Evolutionary conservation across 2,329 filamentous ascomycete genomes (phyloP).

Genomic region (Diplocarpon rosae): DNA sequence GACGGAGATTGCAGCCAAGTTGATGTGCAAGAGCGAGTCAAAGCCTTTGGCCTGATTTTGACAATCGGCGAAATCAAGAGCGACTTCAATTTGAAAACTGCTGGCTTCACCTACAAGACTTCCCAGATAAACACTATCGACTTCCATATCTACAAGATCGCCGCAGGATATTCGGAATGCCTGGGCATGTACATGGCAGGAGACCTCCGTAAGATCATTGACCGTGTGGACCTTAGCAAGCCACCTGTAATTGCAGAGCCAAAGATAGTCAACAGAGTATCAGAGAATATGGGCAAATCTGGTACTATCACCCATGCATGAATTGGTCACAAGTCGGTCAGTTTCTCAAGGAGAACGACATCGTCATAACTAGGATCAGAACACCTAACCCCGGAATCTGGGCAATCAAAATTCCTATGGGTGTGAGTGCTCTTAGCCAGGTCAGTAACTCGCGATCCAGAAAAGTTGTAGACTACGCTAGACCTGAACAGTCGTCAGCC

Average conservation of each 20-base stretch:
- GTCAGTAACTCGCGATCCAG: constrained; percentile 36
- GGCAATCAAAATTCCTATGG: constrained; percentile 67
- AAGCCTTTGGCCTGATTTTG: constrained; percentile 60
- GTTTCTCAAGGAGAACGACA: constrained; percentile 61
- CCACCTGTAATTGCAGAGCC: constrained; percentile 46
- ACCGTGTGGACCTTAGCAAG: constrained; percentile 44
- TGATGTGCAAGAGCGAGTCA: constrained; percentile 51
- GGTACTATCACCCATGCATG: constrained; percentile 54
- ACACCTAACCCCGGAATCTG: constrained; percentile 83
- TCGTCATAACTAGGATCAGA: constrained; percentile 78
- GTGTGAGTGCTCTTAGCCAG: constrained; percentile 73
- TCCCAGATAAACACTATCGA: constrained; percentile 70
- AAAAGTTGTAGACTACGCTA: too few species aligned
- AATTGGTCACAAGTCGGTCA: constrained; percentile 70
- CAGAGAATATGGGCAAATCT: constrained; percentile 30
- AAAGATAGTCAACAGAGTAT: constrained; percentile 40
- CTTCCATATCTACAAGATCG: constrained; percentile 63
- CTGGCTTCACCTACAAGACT: constrained; percentile 71
- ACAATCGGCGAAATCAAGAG: constrained; percentile 58
- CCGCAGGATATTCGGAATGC: constrained; percentile 69
- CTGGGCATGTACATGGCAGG: constrained; percentile 67
- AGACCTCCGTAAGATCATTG: constrained; percentile 60
- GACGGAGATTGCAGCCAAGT: constrained; percentile 65
- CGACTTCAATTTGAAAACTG: constrained; percentile 76
- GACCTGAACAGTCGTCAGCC: too few species aligned